Evolutionary conservation across 768 basidiomycete genomes (phyloP), one percentile per base, ranked within the genome.

Genomic region (Termitomyces sp.): DNA sequence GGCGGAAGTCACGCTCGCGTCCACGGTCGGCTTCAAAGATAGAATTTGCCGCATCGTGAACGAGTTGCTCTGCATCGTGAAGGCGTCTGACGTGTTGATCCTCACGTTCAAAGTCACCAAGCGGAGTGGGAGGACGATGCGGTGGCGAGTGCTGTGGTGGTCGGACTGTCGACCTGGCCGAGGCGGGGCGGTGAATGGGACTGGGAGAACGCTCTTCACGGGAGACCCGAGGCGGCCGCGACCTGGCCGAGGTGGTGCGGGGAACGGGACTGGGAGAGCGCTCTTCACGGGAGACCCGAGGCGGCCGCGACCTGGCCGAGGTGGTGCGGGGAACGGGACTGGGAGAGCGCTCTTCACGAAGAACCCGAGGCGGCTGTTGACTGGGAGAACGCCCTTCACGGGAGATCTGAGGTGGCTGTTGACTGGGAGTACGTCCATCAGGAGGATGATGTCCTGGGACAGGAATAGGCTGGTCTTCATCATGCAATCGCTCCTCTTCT

Each of bases 1-100:
- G 74, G 18, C 83, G 80, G 73, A 90, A 92, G 35, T 86, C 84
- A 8, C 70, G 71, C 59, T 92, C 90, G 11, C 91, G 83, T 50
- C 76, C 76, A 28, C 84, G 80, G 67, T 93, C 91, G 0, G 82
- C 83, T 55, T 84, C 83, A 39, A 82, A 79, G 0, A 85, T 82
- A 2, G 79, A 78, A 8, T 77, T 75, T 9, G 79, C 76, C 6
- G 82, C 75, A 35, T 82, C 75, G 4, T 78, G 75, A 13, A 91
- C 68, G 22, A 79, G 78, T 20, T 75, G 72, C 55, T 64, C 64
- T 20, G 84, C 78, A 0, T 84, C 86, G 11, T 80, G 79, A 28
- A 92, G 76, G 20, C 84, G 84, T 58, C 85, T 80, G 0, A 84
- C 72, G 11, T 82, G 82, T 50, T 81, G 81, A 38, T 85, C 79